Conservation (phyloP, 1,139 yeast genomes). For the Kodamaea arcana region DNA sequence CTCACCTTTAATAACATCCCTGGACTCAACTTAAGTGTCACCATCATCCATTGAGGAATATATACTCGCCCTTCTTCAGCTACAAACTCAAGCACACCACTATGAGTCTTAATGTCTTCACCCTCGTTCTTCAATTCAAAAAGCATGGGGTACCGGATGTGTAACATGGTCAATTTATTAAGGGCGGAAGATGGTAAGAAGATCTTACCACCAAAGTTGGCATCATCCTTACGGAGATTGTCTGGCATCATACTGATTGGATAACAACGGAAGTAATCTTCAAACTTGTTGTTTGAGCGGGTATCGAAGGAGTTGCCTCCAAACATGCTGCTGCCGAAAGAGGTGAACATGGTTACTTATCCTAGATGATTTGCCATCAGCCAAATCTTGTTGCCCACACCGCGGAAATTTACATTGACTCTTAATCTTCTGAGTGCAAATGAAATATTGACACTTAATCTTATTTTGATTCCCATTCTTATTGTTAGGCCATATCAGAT, state of each 20-base stretch:
- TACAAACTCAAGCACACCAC: conserved; percentile 93
- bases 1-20: conserved; percentile 77
- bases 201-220: conserved; percentile 95
- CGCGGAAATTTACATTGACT: too few relatives aligned
- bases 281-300: conserved; percentile 42
- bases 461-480: too few relatives aligned
- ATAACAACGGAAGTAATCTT: conserved; percentile 87
- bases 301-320: conserved; percentile 32
- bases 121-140: conserved; percentile 75
- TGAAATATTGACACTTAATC: too few relatives aligned
- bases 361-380: neutral
- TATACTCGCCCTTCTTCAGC: conserved; percentile 98
- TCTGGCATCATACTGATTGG: conserved; percentile 93
- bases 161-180: conserved; percentile 76
- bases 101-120: conserved; percentile 54
- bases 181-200: conserved; percentile 92
- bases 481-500: too few relatives aligned
- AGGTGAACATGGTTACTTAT: conserved; percentile 34
- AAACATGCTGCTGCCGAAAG: conserved; percentile 41
- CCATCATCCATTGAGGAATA: conserved; percentile 97
- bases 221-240: conserved; percentile 66
- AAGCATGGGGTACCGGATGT: conserved; percentile 93
- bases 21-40: conserved; percentile 63
- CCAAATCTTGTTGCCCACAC: too few relatives aligned
- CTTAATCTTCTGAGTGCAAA: too few relatives aligned